These are phyloP conservation scores for Ceratobasidium sp. DNA, from an alignment of 1,284 basidiomycete genomes.

Conservation along the genomic window DNA sequence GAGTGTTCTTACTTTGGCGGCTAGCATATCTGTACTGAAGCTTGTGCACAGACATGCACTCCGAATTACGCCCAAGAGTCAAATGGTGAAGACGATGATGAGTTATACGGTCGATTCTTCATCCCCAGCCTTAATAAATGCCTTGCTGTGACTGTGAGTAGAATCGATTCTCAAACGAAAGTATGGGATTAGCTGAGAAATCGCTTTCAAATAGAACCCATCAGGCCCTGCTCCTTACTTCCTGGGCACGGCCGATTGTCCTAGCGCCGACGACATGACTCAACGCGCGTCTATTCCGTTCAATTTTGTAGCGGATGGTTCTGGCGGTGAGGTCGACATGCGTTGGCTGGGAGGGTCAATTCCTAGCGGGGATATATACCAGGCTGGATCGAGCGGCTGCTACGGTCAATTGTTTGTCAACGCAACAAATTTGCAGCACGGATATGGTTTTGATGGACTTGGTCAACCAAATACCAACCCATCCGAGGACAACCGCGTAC, in stretches of 20 bases:
- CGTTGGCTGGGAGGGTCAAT: slow-evolving; percentile 2
- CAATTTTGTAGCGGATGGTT: background rate
- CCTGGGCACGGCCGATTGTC: background rate
- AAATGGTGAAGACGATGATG: background rate
- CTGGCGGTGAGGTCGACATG: slow-evolving; percentile 1
- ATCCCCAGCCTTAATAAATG: background rate
- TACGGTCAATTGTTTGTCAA: background rate
- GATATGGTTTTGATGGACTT: background rate
- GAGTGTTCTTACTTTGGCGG: background rate
- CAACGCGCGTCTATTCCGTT: background rate
- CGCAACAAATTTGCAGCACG: slow-evolving; percentile 1
- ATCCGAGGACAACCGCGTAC: background rate
- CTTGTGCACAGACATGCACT: background rate
- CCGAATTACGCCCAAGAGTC: slow-evolving; percentile 5
- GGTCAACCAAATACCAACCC: background rate
- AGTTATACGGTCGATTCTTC: background rate
- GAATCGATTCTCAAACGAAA: background rate
- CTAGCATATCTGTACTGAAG: no score
- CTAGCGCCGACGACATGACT: background rate
- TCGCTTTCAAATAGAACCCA: background rate
- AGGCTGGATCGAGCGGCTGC: background rate
- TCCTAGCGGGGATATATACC: background rate
- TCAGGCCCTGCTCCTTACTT: background rate
- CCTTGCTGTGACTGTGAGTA: slow-evolving; percentile 1
- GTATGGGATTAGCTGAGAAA: no score